Evolutionary conservation across 192 early-diverging fungal species (phyloP), one percentile per base, ranked within the genome.

Genomic region (Gamsiella multidivaricata): DNA sequence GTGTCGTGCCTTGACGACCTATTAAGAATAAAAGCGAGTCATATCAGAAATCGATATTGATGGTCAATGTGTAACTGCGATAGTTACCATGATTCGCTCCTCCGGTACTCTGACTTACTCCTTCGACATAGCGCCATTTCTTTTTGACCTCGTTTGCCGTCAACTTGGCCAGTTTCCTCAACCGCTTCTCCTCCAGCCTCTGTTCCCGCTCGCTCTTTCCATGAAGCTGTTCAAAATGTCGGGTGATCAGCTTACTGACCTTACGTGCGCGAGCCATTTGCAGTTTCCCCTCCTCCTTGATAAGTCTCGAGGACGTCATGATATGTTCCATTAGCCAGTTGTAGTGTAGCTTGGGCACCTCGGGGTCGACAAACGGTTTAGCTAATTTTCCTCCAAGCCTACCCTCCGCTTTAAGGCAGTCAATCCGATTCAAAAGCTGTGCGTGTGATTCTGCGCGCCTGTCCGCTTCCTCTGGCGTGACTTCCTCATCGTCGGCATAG

Each of bases 51-150:
- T n/a, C n/a, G n/a, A n/a, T n/a, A n/a, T n/a, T n/a, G n/a, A n/a
- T n/a, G n/a, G n/a, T n/a, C n/a, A n/a, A n/a, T n/a, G n/a, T n/a
- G n/a, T n/a, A n/a, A n/a, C n/a, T n/a, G n/a, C n/a, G n/a, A n/a
- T n/a, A n/a, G n/a, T n/a, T n/a, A n/a, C n/a, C n/a, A n/a, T n/a
- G n/a, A n/a, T n/a, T n/a, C n/a, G n/a, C n/a, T n/a, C n/a, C n/a
- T n/a, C n/a, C n/a, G 8, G 49, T 6, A 17, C 32, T 8, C 25
- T 72, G 70, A 45, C 87, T 82, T n/a, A 92, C 82, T 46, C 70
- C 65, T 57, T 89, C 83, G 3, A 92, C 85, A n/a, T 84, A 80
- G n/a, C 83, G 79, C 94, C 94, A 95, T 60, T 87, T 88, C 41
- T 86, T 84, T 62, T 87, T 86, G 9, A 95, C 86, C 56, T 91